Evolutionary conservation across 2,329 filamentous ascomycete genomes (phyloP), one percentile per base, ranked within the genome.

Genomic region (Drechslera avenae): DNA sequence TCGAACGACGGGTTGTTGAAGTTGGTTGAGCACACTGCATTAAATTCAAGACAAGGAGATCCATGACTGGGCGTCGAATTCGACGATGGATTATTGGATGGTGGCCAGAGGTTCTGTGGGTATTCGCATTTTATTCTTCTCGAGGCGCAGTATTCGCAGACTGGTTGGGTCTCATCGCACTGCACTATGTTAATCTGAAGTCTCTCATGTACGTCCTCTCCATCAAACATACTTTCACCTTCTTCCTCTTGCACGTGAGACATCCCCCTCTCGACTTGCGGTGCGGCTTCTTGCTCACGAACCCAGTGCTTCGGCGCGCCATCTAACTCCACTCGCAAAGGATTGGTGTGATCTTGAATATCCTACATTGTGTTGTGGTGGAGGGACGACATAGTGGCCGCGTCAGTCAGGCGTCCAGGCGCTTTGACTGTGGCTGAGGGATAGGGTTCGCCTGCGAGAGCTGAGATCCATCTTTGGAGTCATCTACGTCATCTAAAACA

Each of bases 201-300:
- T 5, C 26, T 21, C n/a, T 12, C 1, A 33, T 37, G n/a, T 14
- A 6, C 3, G 13, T 18, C 10, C 4, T 10, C 7, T 34, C 1
- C 16, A 23, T 21, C 13, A 31, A 26, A 18, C 37, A 31, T 55
- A 71, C 69, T 61, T 72, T 72, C 8, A 71, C 65, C 49, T 69
- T 72, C 56, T 69, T 72, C 14, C 56, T 56, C 45, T 71, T 72
- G 48, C 69, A 72, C 7, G 60, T 69, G 3, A 56, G 31, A 42
- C 68, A 72, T 3, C 69, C 69, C 33, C 58, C 58, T 42, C 67
- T 52, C 9, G 68, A 71, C 47, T 72, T 72, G 39, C 54, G 59
- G 39, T 72, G 69, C 5, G 69, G 55, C 39, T 63, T 62, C 50
- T 72, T 72, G n/a, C 54, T 63, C 30, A 72, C 56, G 31, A 71